Base-by-base conservation (phyloP, 2,329 filamentous ascomycete genomes). In the Teratosphaeria nubilosa region DNA sequence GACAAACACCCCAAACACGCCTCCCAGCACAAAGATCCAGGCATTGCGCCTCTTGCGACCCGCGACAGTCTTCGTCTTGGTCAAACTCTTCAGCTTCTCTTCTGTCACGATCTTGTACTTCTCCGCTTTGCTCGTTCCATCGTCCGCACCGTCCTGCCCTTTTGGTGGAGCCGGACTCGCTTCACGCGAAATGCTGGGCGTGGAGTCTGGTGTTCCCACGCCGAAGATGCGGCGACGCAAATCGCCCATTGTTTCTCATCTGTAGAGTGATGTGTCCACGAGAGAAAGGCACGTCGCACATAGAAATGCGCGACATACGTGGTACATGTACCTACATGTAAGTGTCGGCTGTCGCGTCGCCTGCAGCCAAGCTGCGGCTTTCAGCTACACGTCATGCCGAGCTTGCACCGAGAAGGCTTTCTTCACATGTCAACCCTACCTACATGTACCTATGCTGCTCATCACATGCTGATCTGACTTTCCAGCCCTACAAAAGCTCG, bases 11-110 rank as follows among this genome's bases (percentile, higher is more conserved):
- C 94, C 94, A 66, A 94, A 92, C n/a, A 99, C 69, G 48, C 91
- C 90, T 32, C 94, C 94, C 22, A 99, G 79, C 10, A 86, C 77
- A 73, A 99, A 97, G 30, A 96, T 88, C 68, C 95, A 84, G 2
- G 86, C 86, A 73, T 84, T 88, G 62, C 86, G 84, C 65, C 89
- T 83, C 75, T 92, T 95, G 73, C 65, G 58, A 59, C 22, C 58
- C 14, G 30, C 37, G n/a, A 48, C 41, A 16, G 14, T 37, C 48
- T 57, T 61, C 41, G 55, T 25, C 51, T 69, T 64, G 24, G 56
- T 69, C 59, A 77, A 69, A 61, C 75, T 73, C 56, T 77, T 68
- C 48, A 82, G 73, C 64, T 78, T 78, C 58, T 77, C 74, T 7
- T 76, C 75, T 10, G 79, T 75, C n/a, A 81, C 74, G n/a, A 82